Evolutionary conservation across 805 yeast species (phyloP).

Genomic region (Candida easanensis): DNA sequence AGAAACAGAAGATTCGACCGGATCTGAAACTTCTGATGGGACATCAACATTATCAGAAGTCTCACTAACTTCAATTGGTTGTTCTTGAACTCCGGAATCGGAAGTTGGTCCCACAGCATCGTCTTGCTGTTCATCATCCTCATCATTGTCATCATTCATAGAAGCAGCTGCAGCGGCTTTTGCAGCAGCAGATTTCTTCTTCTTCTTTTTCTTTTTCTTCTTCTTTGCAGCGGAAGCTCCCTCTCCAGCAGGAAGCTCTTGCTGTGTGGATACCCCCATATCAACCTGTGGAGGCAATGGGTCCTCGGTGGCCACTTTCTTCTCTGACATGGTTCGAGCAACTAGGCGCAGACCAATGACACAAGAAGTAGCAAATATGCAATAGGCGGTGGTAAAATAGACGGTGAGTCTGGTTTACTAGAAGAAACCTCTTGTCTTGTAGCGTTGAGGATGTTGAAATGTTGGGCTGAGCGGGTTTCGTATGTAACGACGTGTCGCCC

Average conservation of each 20-base stretch:
- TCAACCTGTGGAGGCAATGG: background rate
- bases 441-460: too few species aligned
- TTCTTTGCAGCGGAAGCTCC: slow-evolving; percentile 4
- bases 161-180: slow-evolving; percentile 3
- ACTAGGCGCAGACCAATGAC: background rate
- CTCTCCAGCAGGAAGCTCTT: background rate
- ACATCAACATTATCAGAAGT: background rate
- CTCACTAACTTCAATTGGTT: background rate
- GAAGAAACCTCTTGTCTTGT: too few species aligned
- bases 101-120: background rate
- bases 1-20: background rate
- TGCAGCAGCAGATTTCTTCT: background rate
- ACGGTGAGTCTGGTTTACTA: too few species aligned
- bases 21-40: background rate
- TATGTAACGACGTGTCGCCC: too few species aligned
- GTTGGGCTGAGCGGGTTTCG: too few species aligned
- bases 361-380: too few species aligned
- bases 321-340: slow-evolving; percentile 7
- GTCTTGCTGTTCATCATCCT: background rate
- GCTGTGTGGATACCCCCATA: background rate
- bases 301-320: slow-evolving; percentile 3
- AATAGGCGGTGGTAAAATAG: too few species aligned
- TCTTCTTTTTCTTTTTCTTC: slow-evolving; percentile 11
- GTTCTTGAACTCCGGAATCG: background rate
- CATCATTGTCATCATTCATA: background rate